Evolutionary conservation across 2,329 filamentous ascomycete species (phyloP), one percentile per base, ranked within the genome.

Genomic region (Colletotrichum musae): DNA sequence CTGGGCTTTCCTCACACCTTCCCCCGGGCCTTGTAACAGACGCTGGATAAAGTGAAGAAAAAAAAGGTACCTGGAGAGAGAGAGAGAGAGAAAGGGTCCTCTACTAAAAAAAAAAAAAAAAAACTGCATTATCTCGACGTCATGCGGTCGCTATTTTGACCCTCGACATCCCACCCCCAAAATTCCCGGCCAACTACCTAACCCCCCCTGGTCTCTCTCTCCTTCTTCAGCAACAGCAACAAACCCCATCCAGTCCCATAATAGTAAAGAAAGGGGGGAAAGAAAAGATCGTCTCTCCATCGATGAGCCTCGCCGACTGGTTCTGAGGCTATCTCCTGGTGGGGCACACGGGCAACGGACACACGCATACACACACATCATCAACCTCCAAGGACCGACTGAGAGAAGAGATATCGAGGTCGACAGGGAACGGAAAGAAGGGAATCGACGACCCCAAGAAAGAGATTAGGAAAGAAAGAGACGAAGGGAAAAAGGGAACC

Each of bases 1-100:
- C 58, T 68, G 64, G 64, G 64, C 52, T 64, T 62, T 32, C 18
- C 58, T 62, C 43, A 57, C 58, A 36, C 56, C 21, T 32, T 41
- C 28, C 28, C 28, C 32, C n/a, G 21, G 12, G 28, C 32, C 32
- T 10, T 18, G 41, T 61, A n/a, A 50, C 21, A 18, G 21, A 18
- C n/a, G 7, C 21, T 18, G n/a, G 6, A 5, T 3, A n/a, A 47
- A 47, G 3, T 18, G 43, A 3, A 12, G 15, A 18, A 15, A 18
- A 47, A 18, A 5, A 12, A 18, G 43, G 13, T 7, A 47, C 7
- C 6, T 6, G 4, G 32, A 32, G 24, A 36, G 15, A 53, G 24
- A 53, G 51, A 32, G 28, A 32, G 28, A 24, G 21, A 24, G 21
- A 24, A 24, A 24, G 21, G 21, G 21, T 24, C 21, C 21, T 24